phyloP scores from a whole-genome alignment of 345 rosid species.

The Euphorbia tirucalli region DNA sequence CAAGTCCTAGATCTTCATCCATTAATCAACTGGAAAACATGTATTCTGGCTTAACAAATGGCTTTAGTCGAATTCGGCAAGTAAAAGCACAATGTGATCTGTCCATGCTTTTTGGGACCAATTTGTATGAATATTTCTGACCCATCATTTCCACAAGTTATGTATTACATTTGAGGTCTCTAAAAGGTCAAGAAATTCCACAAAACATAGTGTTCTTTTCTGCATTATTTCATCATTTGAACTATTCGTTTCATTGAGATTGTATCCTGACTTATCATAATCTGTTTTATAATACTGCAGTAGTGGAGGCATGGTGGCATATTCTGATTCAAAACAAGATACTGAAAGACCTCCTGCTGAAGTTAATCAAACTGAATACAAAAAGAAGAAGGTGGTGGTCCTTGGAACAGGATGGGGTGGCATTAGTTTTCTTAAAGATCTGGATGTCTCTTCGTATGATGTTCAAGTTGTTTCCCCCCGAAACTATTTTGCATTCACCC shows the following conservation, averaged over 20 bases:
- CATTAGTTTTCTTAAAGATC: slow-evolving; percentile 79
- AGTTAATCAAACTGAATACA: slow-evolving; percentile 30
- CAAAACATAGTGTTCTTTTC: not conserved
- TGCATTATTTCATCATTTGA: not conserved
- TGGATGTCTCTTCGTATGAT: slow-evolving; percentile 63
- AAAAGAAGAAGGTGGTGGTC: slow-evolving; percentile 78
- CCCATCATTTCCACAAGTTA: too few species aligned
- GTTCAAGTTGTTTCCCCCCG: slow-evolving; percentile 90
- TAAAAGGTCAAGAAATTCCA: not conserved
- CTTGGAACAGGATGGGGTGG: slow-evolving; percentile 99
- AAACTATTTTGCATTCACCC: slow-evolving; percentile 95
- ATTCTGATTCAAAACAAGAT: slow-evolving; percentile 53
- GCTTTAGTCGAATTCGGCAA: too few species aligned
- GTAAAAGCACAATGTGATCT: too few species aligned
- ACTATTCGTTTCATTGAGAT: not conserved
- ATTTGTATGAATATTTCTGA: too few species aligned
- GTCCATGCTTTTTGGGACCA: not conserved
- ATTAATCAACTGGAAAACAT: not conserved
- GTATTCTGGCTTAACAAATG: too few species aligned
- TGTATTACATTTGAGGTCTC: not conserved
- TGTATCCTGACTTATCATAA: not conserved
- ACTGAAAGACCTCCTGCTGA: slow-evolving; percentile 24
- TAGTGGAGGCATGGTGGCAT: slow-evolving; percentile 66
- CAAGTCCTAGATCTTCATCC: not conserved
- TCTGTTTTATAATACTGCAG: slow-evolving; percentile 62